Base-by-base conservation (phyloP, 2,329 filamentous ascomycete genomes). In the Phialocephala sp. region DNA sequence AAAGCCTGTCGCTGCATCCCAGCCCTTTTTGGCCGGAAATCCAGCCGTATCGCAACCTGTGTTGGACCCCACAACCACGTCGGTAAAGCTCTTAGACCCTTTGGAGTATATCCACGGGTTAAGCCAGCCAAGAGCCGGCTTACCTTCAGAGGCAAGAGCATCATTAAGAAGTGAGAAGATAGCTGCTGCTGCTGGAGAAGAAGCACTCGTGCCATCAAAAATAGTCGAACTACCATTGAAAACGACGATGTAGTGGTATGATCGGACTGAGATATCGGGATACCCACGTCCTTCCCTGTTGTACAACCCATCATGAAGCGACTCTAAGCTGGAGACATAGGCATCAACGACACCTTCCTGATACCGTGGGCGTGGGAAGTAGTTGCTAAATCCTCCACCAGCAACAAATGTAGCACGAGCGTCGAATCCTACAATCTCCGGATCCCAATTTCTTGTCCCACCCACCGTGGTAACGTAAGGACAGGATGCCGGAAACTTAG, bases 381-480 rank as follows among this genome's bases (percentile, higher is more conserved):
- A 80, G 61, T 81, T 77, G 64, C 82, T 84, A 75, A 86, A 86
- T 4, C 84, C 84, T 5, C 84, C 84, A 2, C 79, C 77, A 61
- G 12, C 77, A 78, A 67, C 64, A 15, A 78, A 74, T 60, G 74
- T 78, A 8, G 61, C 68, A 18, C 60, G 35, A 22, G 15, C 43
- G n/a, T 47, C 43, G n/a, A 47, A 47, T 18, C 15, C 43, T 9
- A 47, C 43, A 12, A 54, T 32, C 56, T 71, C 69, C 11, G 67
- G 70, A 20, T 61, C 60, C 27, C 68, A 55, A 35, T 67, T 62
- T n/a, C 59, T 50, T 8, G 70, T 72, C 1, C 85, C 89, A 12
- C 90, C 89, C 1, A 91, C 84, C 1, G 84, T 77, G 0, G 89
- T 91, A 12, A 91, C 84, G 74, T 84, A 91, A 0, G 89, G 89